A percentile compares a stretch with the other conserved stretches of the same genome.
These are phyloP conservation scores for Zychaea mexicana DNA, from an alignment of 371 early-diverging fungal species.

Conservation along the genomic window DNA sequence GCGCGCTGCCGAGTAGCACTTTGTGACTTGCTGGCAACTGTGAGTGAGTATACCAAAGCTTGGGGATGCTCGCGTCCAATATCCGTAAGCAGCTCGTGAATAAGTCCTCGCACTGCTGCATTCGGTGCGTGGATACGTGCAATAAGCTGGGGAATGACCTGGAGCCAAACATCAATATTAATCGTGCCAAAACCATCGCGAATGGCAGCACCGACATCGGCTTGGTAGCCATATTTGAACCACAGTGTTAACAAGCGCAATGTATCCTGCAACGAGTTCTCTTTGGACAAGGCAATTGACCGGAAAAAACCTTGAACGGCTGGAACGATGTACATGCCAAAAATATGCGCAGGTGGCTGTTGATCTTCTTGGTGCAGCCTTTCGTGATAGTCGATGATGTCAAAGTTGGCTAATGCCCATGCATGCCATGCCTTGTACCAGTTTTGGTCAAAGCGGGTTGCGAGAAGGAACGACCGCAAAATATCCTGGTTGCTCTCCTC, in stretches of 20 bases:
- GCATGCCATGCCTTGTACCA: conserved; percentile 99
- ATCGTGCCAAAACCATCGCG: conserved; percentile 90
- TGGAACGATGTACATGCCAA: conserved; percentile 71
- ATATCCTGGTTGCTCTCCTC: conserved; percentile 82
- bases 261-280: conserved; percentile 95
- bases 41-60: conserved; percentile 94
- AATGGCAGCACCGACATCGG: conserved; percentile 87
- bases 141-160: conserved; percentile 98
- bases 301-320: conserved; percentile 86
- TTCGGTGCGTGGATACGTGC: conserved; percentile 92
- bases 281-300: conserved; percentile 91
- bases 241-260: conserved; percentile 92
- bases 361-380: conserved; percentile 47
- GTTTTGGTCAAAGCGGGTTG: conserved; percentile 89
- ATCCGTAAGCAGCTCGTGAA: conserved; percentile 89
- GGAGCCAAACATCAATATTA: conserved; percentile 95
- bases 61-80: conserved; percentile 97
- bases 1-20: conserved; percentile 77
- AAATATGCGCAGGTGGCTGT: conserved; percentile 53
- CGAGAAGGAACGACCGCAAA: conserved; percentile 80
- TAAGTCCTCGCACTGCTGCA: conserved; percentile 81
- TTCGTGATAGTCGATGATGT: conserved; percentile 82
- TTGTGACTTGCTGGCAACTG: conserved; percentile 95
- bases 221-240: conserved; percentile 95
- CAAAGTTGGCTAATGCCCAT: conserved; percentile 96